Conservation (phyloP, 2,329 filamentous ascomycete genomes). For the Aspergillus neotritici region DNA sequence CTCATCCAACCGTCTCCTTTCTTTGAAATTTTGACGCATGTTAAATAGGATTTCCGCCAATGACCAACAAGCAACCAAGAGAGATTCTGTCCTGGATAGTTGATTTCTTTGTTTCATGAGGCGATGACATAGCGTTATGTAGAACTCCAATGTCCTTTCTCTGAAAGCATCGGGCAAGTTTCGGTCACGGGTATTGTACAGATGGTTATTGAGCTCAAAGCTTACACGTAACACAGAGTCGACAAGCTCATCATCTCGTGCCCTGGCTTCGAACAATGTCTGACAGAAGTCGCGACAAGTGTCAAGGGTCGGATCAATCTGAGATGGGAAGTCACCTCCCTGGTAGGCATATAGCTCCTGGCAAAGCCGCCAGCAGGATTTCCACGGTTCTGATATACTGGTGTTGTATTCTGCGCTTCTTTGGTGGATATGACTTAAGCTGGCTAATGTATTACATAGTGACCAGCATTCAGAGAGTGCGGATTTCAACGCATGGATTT, state of each 20-base stretch:
- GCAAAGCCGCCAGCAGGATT: slow-evolving; percentile 87
- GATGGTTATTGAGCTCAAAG: slow-evolving; percentile 91
- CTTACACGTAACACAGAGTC: slow-evolving; percentile 88
- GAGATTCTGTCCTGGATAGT: slow-evolving; percentile 71
- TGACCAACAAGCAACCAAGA: slow-evolving; percentile 82
- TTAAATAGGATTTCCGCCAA: slow-evolving; percentile 91
- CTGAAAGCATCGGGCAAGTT: slow-evolving; percentile 78
- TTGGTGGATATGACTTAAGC: slow-evolving; percentile 75
- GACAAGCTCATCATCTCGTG: slow-evolving; percentile 68
- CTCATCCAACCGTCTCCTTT: slow-evolving; percentile 68
- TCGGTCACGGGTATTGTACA: slow-evolving; percentile 87
- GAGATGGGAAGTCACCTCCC: slow-evolving; percentile 63
- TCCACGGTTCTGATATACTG: slow-evolving; percentile 84
- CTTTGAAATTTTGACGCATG: slow-evolving; percentile 72
- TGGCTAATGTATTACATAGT: slow-evolving; percentile 83
- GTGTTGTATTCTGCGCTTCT: slow-evolving; percentile 65
- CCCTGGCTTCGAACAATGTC: slow-evolving; percentile 77
- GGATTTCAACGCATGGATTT: slow-evolving; percentile 61
- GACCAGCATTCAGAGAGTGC: slow-evolving; percentile 89
- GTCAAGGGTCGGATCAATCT: slow-evolving; percentile 71
- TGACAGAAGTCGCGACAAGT: slow-evolving; percentile 90
- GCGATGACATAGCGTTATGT: slow-evolving; percentile 86
- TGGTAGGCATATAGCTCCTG: slow-evolving; percentile 80
- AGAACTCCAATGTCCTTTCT: slow-evolving; percentile 88
- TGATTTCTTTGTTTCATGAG: slow-evolving; percentile 91